These are phyloP conservation scores for Coniferiporia weirii DNA, from an alignment of 1,284 basidiomycete genomes.

Conservation along the genomic window DNA sequence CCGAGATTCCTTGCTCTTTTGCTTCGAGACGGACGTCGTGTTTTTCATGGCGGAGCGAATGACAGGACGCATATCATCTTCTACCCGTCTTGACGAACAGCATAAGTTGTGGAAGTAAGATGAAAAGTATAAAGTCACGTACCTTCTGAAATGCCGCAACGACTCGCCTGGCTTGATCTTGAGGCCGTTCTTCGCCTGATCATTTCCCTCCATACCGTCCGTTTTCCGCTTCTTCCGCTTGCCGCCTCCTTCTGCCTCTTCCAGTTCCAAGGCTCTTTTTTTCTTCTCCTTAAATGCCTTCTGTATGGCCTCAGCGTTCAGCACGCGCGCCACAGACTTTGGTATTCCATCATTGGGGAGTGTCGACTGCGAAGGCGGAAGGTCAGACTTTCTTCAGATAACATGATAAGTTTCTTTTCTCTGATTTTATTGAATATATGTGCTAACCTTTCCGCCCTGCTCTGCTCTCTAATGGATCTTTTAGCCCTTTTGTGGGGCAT, in stretches of 20 bases:
- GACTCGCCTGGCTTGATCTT: slow-evolving; percentile 63
- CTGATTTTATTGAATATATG: neutral
- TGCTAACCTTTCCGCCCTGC: slow-evolving; percentile 11
- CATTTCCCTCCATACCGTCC: neutral
- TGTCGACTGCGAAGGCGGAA: slow-evolving; percentile 37
- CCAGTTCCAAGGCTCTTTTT: slow-evolving; percentile 38
- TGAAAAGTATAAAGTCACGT: slow-evolving; percentile 24
- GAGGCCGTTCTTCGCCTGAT: slow-evolving; percentile 27
- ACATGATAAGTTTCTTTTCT: neutral
- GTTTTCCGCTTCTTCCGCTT: slow-evolving; percentile 36
- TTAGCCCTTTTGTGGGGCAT: slow-evolving; percentile 25
- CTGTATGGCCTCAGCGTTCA: slow-evolving; percentile 56
- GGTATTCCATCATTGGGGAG: slow-evolving; percentile 45
- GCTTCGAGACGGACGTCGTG: slow-evolving; percentile 41
- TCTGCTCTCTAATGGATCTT: slow-evolving; percentile 19
- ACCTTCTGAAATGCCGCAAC: slow-evolving; percentile 70
- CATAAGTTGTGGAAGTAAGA: slow-evolving; percentile 1
- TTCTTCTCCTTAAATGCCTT: slow-evolving; percentile 49
- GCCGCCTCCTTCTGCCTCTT: slow-evolving; percentile 21
- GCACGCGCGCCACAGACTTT: slow-evolving; percentile 56
- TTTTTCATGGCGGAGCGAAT: slow-evolving; percentile 56
- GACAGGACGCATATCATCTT: slow-evolving; percentile 58
- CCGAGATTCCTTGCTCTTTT: slow-evolving; percentile 23
- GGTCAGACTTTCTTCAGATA: slow-evolving; percentile 24
- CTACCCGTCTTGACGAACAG: slow-evolving; percentile 50